phyloP scores from a whole-genome alignment of 164 flowering plant species.

The Houttuynia cordata region DNA sequence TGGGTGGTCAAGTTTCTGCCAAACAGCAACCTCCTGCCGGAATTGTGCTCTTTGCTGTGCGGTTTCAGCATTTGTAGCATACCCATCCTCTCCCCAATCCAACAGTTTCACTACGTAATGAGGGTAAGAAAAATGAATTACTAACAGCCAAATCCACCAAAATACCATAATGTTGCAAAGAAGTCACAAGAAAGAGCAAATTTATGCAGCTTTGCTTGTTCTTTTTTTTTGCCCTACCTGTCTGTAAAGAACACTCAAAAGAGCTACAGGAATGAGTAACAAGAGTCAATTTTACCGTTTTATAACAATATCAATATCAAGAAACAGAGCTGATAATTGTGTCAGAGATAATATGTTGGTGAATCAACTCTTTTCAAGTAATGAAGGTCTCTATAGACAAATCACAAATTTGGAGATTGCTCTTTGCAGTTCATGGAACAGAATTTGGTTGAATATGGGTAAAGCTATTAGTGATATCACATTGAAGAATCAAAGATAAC shows the following conservation, averaged over 20 bases:
- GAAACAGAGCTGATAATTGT: background rate
- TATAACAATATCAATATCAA: no score
- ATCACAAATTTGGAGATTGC: background rate
- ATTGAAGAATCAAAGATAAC: background rate
- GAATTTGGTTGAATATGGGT: background rate
- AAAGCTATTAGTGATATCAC: background rate
- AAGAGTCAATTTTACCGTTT: background rate
- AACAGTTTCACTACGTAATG: conserved; percentile 65
- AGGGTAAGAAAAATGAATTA: background rate
- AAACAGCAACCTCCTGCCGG: conserved; percentile 86
- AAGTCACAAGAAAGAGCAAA: background rate
- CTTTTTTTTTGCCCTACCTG: no score
- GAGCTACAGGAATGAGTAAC: background rate
- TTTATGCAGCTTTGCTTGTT: background rate
- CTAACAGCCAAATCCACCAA: background rate
- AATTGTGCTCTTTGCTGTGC: conserved; percentile 71
- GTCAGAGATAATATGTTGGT: no score
- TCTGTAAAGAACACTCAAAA: background rate
- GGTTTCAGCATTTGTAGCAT: conserved; percentile 64
- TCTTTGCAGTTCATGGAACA: background rate
- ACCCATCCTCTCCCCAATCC: conserved; percentile 97
- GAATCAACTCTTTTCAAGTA: no score
- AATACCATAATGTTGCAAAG: background rate
- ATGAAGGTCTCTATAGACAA: no score
- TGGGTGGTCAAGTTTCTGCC: conserved; percentile 96